Conservation (phyloP, 768 basidiomycete species). For the Tylopilus felleus region DNA sequence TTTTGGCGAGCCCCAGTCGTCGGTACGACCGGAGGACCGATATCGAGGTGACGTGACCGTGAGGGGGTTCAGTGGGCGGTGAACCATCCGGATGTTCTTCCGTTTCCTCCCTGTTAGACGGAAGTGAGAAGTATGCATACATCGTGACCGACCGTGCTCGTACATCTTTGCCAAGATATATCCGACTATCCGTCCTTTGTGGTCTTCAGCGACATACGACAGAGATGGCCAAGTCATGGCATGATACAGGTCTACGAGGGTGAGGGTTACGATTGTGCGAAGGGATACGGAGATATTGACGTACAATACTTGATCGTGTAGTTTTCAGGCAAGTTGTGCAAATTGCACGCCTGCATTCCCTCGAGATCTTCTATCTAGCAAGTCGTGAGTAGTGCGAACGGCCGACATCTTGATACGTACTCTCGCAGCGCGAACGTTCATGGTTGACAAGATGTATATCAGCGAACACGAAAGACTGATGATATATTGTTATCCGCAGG, state of each 20-base stretch:
- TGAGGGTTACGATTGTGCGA: background rate
- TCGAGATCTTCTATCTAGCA: slow-evolving; percentile 78
- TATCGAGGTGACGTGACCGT: slow-evolving; percentile 96
- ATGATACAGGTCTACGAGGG: slow-evolving; percentile 77
- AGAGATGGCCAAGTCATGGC: slow-evolving; percentile 90
- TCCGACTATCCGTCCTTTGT: slow-evolving; percentile 85
- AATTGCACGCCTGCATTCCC: slow-evolving; percentile 92
- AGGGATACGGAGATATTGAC: slow-evolving; percentile 18
- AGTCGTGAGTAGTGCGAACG: slow-evolving; percentile 14
- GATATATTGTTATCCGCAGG: background rate
- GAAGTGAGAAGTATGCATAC: slow-evolving; percentile 25
- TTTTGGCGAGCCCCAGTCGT: slow-evolving; percentile 89
- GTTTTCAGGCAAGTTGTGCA: slow-evolving; percentile 92
- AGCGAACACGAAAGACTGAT: background rate
- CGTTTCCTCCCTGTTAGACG: slow-evolving; percentile 52
- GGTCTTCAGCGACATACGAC: slow-evolving; percentile 90
- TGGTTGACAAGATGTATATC: slow-evolving; percentile 1
- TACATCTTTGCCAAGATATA: slow-evolving; percentile 97
- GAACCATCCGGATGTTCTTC: slow-evolving; percentile 42
- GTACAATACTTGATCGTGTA: slow-evolving; percentile 79
- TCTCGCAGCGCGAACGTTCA: slow-evolving; percentile 33
- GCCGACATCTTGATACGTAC: slow-evolving; percentile 13
- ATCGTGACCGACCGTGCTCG: slow-evolving; percentile 20
- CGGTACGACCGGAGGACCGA: slow-evolving; percentile 89
- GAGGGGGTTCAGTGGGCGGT: slow-evolving; percentile 52